Percentiles rank a stretch among this genome's conserved stretches.
These are phyloP conservation scores for Candida maris DNA, from an alignment of 805 yeast species.

Conservation along the genomic window DNA sequence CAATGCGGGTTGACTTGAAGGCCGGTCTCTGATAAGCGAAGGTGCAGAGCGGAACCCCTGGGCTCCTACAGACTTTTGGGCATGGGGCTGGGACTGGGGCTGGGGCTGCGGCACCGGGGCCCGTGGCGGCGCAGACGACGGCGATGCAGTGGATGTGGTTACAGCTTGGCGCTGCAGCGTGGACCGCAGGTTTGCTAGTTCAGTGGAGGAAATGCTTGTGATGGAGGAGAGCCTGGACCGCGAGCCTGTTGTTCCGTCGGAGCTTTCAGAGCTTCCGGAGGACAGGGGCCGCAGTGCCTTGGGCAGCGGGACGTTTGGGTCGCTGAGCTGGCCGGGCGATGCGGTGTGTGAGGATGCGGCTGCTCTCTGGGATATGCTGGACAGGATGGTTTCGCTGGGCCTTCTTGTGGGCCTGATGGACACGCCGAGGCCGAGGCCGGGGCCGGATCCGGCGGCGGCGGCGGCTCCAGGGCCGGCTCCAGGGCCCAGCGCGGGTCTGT, in stretches of 20 bases:
- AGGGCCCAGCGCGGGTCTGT: no score
- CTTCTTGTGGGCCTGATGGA: slow-evolving; percentile 24
- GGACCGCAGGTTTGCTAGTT: slow-evolving; percentile 10
- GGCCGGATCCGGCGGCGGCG: slow-evolving; percentile 2
- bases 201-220: slow-evolving; percentile 22
- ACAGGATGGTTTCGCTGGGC: slow-evolving; percentile 27
- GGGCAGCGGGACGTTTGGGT: not conserved
- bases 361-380: slow-evolving; percentile 9
- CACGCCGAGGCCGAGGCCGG: slow-evolving; percentile 25
- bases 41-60: slow-evolving; percentile 19
- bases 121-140: slow-evolving; percentile 1
- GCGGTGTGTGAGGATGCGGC: slow-evolving; percentile 9
- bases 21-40: slow-evolving; percentile 6
- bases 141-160: not conserved
- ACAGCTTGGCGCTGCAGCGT: slow-evolving; percentile 6
- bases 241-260: slow-evolving; percentile 13
- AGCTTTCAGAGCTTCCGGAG: slow-evolving; percentile 20
- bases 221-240: slow-evolving; percentile 24
- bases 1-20: slow-evolving; percentile 10
- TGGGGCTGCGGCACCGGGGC: not conserved
- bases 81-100: not conserved
- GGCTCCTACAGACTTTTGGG: slow-evolving; percentile 4
- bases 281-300: slow-evolving; percentile 14
- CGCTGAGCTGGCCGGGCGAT: not conserved
- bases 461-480: no score